Evolutionary conservation across 495 filamentous ascomycete genomes (phyloP).

Genomic region (Neurospora hispaniola): DNA sequence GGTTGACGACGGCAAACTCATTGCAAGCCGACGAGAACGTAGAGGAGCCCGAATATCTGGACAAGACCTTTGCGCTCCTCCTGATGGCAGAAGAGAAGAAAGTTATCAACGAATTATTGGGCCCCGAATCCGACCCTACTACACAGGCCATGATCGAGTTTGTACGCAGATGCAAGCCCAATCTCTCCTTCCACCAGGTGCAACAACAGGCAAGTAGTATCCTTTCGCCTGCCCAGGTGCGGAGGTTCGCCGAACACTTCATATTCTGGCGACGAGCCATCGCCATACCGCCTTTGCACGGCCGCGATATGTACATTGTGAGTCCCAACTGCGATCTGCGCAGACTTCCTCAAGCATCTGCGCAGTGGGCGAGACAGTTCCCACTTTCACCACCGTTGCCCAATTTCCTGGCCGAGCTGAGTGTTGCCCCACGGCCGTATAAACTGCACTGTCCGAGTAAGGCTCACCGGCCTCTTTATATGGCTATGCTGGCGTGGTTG

Average conservation of each 20-base stretch:
- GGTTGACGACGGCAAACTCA: slow-evolving; percentile 76
- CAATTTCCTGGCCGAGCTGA: slow-evolving; percentile 73
- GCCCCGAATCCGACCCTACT: slow-evolving; percentile 50
- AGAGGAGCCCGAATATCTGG: slow-evolving; percentile 51
- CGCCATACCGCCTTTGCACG: slow-evolving; percentile 83
- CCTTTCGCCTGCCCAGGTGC: slow-evolving; percentile 67
- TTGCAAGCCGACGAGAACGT: slow-evolving; percentile 54
- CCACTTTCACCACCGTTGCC: slow-evolving; percentile 70
- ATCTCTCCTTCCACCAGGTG: slow-evolving; percentile 74
- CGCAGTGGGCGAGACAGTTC: slow-evolving; percentile 65
- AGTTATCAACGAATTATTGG: slow-evolving; percentile 64
- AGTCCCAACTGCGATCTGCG: slow-evolving; percentile 81
- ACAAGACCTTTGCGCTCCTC: slow-evolving; percentile 77
- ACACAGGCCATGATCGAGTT: slow-evolving; percentile 69
- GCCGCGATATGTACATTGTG: slow-evolving; percentile 83
- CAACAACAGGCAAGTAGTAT: slow-evolving; percentile 50
- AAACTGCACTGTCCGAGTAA: slow-evolving; percentile 74
- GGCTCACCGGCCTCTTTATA: slow-evolving; percentile 76
- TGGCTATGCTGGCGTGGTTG: slow-evolving; percentile 85
- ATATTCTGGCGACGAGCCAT: slow-evolving; percentile 92
- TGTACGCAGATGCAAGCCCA: slow-evolving; percentile 72
- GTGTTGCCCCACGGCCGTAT: slow-evolving; percentile 66
- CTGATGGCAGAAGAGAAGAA: slow-evolving; percentile 74
- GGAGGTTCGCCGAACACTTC: slow-evolving; percentile 77
- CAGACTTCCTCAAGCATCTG: slow-evolving; percentile 57